Evolutionary conservation across 2,329 filamentous ascomycete species (phyloP).

Genomic region (Falciphora oryzae): DNA sequence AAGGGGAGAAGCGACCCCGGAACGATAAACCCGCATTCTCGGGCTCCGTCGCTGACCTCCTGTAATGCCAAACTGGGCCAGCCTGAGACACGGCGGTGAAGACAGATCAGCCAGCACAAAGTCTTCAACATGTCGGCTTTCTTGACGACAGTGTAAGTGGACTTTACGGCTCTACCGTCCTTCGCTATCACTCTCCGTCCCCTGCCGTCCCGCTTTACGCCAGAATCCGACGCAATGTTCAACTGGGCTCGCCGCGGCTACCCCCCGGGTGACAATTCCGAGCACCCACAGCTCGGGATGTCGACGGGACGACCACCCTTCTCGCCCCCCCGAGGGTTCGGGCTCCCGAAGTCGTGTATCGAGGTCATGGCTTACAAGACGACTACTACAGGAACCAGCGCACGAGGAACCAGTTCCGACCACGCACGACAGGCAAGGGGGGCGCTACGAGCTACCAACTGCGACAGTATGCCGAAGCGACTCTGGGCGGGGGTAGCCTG

Average conservation of each 20-base stretch:
- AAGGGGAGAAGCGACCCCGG: background rate
- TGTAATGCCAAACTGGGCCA: background rate
- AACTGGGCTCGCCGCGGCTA: slow-evolving; percentile 12
- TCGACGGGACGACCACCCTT: background rate
- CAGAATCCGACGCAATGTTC: slow-evolving; percentile 10
- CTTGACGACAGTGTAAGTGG: slow-evolving; percentile 27
- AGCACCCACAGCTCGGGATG: background rate
- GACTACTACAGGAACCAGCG: slow-evolving; percentile 64
- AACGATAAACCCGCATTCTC: background rate
- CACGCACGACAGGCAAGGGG: slow-evolving; percentile 76
- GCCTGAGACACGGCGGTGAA: slow-evolving; percentile 6
- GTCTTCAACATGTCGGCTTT: slow-evolving; percentile 17
- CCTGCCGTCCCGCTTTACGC: background rate
- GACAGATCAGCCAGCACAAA: background rate
- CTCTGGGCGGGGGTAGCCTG: slow-evolving; percentile 87
- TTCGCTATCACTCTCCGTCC: background rate
- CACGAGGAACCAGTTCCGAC: slow-evolving; percentile 85
- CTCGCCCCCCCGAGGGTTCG: slow-evolving; percentile 19
- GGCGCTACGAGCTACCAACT: slow-evolving; percentile 85
- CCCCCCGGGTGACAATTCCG: too few relatives aligned
- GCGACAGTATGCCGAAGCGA: slow-evolving; percentile 96
- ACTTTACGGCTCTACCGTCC: slow-evolving; percentile 18
- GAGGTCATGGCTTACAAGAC: slow-evolving; percentile 31
- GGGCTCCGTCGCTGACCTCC: background rate
- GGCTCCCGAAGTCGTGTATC: slow-evolving; percentile 23